Evolutionary conservation across 176 grass and related monocot genomes (phyloP).

Genomic region (Avena insularis): DNA sequence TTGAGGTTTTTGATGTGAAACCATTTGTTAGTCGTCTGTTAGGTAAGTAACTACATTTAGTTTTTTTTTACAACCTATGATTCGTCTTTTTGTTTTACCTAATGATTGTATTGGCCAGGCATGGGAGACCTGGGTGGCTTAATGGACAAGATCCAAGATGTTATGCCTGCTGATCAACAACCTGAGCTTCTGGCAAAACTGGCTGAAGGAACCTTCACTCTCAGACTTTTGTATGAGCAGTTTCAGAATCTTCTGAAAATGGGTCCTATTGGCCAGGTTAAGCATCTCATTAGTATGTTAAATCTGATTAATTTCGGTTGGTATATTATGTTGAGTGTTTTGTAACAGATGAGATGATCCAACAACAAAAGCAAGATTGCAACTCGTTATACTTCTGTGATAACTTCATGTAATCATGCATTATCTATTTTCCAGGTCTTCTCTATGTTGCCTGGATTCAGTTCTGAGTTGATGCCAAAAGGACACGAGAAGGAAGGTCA

Average conservation of each 20-base stretch:
- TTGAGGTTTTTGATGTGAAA: slow-evolving; percentile 90
- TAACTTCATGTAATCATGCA: slow-evolving; percentile 11
- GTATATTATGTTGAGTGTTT: not conserved
- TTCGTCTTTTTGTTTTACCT: slow-evolving; percentile 38
- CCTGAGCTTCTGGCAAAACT: slow-evolving; percentile 62
- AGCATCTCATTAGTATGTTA: not conserved
- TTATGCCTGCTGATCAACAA: slow-evolving; percentile 68
- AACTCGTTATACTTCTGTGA: not conserved
- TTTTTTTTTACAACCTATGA: not conserved
- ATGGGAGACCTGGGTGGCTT: slow-evolving; percentile 90
- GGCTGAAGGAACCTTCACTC: slow-evolving; percentile 78
- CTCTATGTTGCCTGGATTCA: slow-evolving; percentile 88
- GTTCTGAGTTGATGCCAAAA: slow-evolving; percentile 82
- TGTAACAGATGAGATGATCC: slow-evolving; percentile 19
- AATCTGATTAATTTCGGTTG: not conserved
- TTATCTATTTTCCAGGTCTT: slow-evolving; percentile 55
- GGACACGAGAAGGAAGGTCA: slow-evolving; percentile 90
- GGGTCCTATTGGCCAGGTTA: slow-evolving; percentile 85
- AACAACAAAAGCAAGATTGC: not conserved
- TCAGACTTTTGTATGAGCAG: slow-evolving; percentile 70
- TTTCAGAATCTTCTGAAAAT: slow-evolving; percentile 87
- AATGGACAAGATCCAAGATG: slow-evolving; percentile 81
- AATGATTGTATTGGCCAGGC: slow-evolving; percentile 43
- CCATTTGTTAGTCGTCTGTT: slow-evolving; percentile 94
- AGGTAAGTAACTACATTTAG: slow-evolving; percentile 53